These are phyloP conservation scores for Tetrapisispora iriomotensis DNA, from an alignment of 805 yeast genomes.

Conservation along the genomic window DNA sequence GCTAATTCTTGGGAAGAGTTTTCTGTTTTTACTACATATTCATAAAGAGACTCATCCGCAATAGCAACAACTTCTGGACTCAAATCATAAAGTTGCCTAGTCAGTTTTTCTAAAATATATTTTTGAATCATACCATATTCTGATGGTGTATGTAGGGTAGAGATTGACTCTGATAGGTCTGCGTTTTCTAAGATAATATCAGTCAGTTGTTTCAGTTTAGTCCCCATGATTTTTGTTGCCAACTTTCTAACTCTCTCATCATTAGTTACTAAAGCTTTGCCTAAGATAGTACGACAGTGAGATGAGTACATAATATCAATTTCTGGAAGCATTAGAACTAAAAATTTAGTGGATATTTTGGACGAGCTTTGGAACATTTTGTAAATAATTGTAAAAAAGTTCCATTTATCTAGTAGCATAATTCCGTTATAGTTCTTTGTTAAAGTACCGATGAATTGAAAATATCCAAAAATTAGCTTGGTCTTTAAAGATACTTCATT, in stretches of 20 bases:
- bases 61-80: slow-evolving; percentile 43
- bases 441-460: slow-evolving; percentile 67
- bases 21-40: slow-evolving; percentile 39
- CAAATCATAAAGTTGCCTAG: slow-evolving; percentile 62
- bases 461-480: slow-evolving; percentile 68
- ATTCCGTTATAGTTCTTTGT: slow-evolving; percentile 54
- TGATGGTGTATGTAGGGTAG: not conserved
- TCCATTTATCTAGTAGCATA: slow-evolving; percentile 67
- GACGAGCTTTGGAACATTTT: slow-evolving; percentile 51
- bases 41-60: slow-evolving; percentile 47
- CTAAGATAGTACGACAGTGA: slow-evolving; percentile 58
- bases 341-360: slow-evolving; percentile 42
- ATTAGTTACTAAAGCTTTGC: slow-evolving; percentile 52
- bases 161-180: not conserved
- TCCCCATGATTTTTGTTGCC: slow-evolving; percentile 46
- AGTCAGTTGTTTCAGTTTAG: slow-evolving; percentile 12
- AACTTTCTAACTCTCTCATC: slow-evolving; percentile 41
- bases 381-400: slow-evolving; percentile 69
- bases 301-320: slow-evolving; percentile 51
- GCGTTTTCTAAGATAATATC: not conserved
- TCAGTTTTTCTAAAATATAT: slow-evolving; percentile 32
- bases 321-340: slow-evolving; percentile 47
- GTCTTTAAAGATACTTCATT: slow-evolving; percentile 47
- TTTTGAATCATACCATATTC: not conserved
- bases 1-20: slow-evolving; percentile 15